These are phyloP conservation scores for Penicillium coffeae DNA, from an alignment of 495 filamentous ascomycete species.

Conservation along the genomic window DNA sequence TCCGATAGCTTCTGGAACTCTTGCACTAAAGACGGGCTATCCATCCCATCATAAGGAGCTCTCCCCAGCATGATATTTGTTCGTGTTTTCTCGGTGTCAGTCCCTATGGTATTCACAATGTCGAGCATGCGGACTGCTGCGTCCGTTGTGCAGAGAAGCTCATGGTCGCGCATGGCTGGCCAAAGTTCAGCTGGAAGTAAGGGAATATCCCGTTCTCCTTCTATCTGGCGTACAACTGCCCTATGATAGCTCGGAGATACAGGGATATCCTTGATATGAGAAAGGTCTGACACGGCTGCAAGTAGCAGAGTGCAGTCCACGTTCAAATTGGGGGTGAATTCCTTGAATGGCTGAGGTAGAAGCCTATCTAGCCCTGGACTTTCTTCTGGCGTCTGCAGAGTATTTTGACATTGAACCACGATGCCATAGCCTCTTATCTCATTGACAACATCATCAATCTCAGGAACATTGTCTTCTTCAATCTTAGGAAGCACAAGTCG, in stretches of 20 bases:
- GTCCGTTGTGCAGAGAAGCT: constrained; percentile 59
- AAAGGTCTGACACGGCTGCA: constrained; percentile 68
- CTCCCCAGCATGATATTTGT: constrained; percentile 52
- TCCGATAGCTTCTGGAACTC: constrained; percentile 48
- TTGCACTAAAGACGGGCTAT: constrained; percentile 28
- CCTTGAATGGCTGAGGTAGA: constrained; percentile 49
- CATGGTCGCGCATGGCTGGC: constrained; percentile 52
- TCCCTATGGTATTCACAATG: constrained; percentile 65
- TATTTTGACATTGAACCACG: constrained; percentile 43
- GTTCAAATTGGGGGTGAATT: constrained; percentile 59
- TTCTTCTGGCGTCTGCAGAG: constrained; percentile 19
- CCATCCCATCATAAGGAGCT: constrained; percentile 18
- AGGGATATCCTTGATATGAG: constrained; percentile 45
- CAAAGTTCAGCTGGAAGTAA: constrained; percentile 59
- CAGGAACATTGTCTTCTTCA: constrained; percentile 39
- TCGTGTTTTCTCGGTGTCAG: constrained; percentile 55
- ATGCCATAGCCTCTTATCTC: constrained; percentile 55
- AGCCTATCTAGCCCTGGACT: constrained; percentile 40
- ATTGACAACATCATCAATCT: constrained; percentile 56
- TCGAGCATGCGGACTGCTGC: constrained; percentile 61
- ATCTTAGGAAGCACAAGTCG: constrained; percentile 61
- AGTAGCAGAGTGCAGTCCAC: constrained; percentile 73
- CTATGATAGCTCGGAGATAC: constrained; percentile 45
- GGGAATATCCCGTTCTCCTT: constrained; percentile 57
- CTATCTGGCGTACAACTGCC: constrained; percentile 61